These are phyloP conservation scores for Coelastrella sp. DNA, from an alignment of 139 green algal genomes.

Conservation along the genomic window DNA sequence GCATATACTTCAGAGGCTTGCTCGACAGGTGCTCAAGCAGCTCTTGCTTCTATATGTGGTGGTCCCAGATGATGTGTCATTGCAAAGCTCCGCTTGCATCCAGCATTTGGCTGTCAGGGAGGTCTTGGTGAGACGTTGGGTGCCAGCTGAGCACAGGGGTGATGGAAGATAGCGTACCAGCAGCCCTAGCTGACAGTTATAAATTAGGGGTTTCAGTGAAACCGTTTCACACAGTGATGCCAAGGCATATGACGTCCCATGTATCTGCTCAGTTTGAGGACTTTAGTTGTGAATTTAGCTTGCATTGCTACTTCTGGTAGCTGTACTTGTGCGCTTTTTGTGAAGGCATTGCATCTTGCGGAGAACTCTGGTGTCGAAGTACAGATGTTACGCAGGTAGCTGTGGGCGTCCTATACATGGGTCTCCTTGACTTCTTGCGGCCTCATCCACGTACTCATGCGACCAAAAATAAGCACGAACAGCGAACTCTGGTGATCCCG, in stretches of 20 bases:
- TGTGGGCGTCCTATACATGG: background rate
- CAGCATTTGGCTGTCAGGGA: slow-evolving; percentile 23
- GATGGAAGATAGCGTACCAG: background rate
- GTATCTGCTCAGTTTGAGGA: too few species aligned
- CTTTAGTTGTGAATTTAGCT: too few species aligned
- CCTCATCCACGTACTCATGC: background rate
- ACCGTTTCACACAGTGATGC: too few species aligned
- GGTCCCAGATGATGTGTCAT: background rate
- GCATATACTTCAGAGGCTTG: slow-evolving; percentile 36
- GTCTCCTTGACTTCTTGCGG: slow-evolving; percentile 19
- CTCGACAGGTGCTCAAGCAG: slow-evolving; percentile 46
- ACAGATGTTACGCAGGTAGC: background rate
- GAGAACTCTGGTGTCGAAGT: background rate
- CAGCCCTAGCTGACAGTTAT: too few species aligned
- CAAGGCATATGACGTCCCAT: too few species aligned
- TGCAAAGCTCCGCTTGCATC: background rate
- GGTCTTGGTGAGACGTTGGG: slow-evolving; percentile 42
- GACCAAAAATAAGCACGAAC: background rate
- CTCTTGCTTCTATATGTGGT: slow-evolving; percentile 51
- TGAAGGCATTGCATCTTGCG: too few species aligned
- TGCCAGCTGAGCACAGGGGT: slow-evolving; percentile 25
- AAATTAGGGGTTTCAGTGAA: too few species aligned
- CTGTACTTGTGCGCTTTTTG: too few species aligned
- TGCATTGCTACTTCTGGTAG: too few species aligned
- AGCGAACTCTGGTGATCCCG: background rate